These are phyloP conservation scores for Cryptococcus floricola DNA, from an alignment of 1,284 basidiomycete genomes.

Conservation along the genomic window DNA sequence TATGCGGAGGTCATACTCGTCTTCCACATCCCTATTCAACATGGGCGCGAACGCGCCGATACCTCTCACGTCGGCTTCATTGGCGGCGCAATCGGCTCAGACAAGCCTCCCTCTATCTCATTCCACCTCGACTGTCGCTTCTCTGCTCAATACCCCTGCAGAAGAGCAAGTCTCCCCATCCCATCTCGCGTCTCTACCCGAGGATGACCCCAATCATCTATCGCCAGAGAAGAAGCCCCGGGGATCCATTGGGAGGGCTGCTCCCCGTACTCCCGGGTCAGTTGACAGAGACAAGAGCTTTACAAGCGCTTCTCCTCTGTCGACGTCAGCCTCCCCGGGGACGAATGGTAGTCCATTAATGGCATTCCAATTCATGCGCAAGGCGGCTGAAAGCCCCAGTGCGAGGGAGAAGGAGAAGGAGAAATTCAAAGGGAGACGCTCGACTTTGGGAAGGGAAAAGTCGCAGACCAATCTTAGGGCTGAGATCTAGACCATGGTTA, in stretches of 20 bases:
- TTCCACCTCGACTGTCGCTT: slow-evolving; percentile 3
- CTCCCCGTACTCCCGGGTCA: slow-evolving; percentile 3
- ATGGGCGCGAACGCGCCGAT: background rate
- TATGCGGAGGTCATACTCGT: background rate
- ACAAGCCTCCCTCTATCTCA: background rate
- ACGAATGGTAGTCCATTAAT: slow-evolving; percentile 24
- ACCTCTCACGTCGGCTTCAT: slow-evolving; percentile 13
- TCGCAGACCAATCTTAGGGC: background rate
- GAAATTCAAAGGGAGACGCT: slow-evolving; percentile 8
- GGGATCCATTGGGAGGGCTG: background rate
- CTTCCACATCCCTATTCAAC: background rate
- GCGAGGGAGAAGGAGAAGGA: slow-evolving; percentile 36
- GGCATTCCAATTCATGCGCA: slow-evolving; percentile 39
- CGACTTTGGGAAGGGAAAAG: slow-evolving; percentile 10
- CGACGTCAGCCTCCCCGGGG: background rate
- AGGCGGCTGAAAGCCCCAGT: slow-evolving; percentile 39
- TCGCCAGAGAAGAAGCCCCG: background rate
- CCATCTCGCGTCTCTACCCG: background rate
- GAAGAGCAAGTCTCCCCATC: background rate
- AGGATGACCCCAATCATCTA: background rate
- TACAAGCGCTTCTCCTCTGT: background rate
- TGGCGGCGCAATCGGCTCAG: background rate
- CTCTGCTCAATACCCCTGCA: background rate
- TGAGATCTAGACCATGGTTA: slow-evolving; percentile 10
- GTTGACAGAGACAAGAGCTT: background rate